Evolutionary conservation across 164 flowering plant species (phyloP).

Genomic region (Kingdonia uniflora): DNA sequence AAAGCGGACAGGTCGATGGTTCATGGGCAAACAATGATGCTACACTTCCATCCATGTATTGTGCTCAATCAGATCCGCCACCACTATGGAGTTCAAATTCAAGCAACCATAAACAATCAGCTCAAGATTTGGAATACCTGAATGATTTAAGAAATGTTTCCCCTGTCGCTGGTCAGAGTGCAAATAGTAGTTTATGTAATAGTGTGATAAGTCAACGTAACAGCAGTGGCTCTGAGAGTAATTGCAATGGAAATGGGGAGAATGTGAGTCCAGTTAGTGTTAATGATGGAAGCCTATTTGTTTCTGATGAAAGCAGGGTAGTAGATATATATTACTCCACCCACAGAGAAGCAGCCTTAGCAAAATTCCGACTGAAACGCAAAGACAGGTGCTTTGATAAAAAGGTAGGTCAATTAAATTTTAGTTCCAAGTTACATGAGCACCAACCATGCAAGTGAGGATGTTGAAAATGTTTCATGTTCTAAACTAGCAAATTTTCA

Average conservation of each 20-base stretch:
- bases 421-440: no score
- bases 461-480: background rate
- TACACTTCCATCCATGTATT: constrained; percentile 27
- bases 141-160: constrained; percentile 33
- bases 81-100: constrained; percentile 30
- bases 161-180: constrained; percentile 48
- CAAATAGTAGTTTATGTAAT: constrained; percentile 43
- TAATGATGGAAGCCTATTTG: constrained; percentile 25
- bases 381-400: constrained; percentile 93
- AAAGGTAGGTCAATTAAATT: constrained; percentile 35
- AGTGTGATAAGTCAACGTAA: constrained; percentile 29
- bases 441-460: background rate
- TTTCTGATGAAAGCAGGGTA: constrained; percentile 14
- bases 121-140: constrained; percentile 17
- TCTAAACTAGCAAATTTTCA: background rate
- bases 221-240: constrained; percentile 37
- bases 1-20: constrained; percentile 29
- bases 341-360: constrained; percentile 85
- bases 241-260: constrained; percentile 33
- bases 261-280: constrained; percentile 28
- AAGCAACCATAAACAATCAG: constrained; percentile 7
- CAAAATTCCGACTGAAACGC: constrained; percentile 80
- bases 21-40: constrained; percentile 29
- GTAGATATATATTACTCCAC: constrained; percentile 27
- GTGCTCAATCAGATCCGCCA: constrained; percentile 27